Conservation (phyloP, 2,329 filamentous ascomycete species). For the Pseudogymnoascus sp. region DNA sequence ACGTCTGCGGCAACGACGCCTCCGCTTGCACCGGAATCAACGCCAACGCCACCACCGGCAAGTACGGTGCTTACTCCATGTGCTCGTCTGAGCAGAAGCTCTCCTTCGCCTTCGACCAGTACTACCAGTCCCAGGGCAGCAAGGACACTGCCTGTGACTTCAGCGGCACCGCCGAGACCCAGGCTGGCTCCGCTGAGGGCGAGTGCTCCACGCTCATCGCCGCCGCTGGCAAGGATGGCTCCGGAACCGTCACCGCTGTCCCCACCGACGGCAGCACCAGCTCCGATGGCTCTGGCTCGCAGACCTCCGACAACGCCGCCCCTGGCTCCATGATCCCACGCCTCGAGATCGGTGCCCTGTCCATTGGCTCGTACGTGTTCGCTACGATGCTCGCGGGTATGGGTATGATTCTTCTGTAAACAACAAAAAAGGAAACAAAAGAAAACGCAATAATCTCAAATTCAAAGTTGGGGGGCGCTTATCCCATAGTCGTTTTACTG, state of each 20-base stretch:
- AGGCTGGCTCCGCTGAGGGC: constrained; percentile 38
- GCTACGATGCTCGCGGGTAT: constrained; percentile 44
- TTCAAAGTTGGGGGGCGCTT: not conserved
- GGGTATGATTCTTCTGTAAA: constrained; percentile 48
- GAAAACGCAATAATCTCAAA: not conserved
- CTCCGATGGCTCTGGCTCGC: constrained; percentile 21
- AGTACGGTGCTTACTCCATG: constrained; percentile 73
- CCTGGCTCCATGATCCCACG: constrained; percentile 37
- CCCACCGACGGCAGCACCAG: constrained; percentile 36
- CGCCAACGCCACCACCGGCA: constrained; percentile 58
- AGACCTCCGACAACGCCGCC: constrained; percentile 30
- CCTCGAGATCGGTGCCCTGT: constrained; percentile 38
- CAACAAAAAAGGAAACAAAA: not conserved
- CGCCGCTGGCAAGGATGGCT: constrained; percentile 55
- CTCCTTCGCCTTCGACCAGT: constrained; percentile 65
- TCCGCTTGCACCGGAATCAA: constrained; percentile 60
- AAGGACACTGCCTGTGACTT: constrained; percentile 61
- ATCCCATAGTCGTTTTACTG: not conserved
- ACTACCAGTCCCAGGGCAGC: constrained; percentile 55
- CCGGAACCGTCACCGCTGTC: constrained; percentile 44
- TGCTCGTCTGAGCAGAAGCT: constrained; percentile 66
- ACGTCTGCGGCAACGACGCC: constrained; percentile 56
- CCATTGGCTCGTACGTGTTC: constrained; percentile 42
- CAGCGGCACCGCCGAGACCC: constrained; percentile 54
- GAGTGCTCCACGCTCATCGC: constrained; percentile 53